phyloP scores from a whole-genome alignment of 2,329 filamentous ascomycete genomes.

The Aspergillus fructus region DNA sequence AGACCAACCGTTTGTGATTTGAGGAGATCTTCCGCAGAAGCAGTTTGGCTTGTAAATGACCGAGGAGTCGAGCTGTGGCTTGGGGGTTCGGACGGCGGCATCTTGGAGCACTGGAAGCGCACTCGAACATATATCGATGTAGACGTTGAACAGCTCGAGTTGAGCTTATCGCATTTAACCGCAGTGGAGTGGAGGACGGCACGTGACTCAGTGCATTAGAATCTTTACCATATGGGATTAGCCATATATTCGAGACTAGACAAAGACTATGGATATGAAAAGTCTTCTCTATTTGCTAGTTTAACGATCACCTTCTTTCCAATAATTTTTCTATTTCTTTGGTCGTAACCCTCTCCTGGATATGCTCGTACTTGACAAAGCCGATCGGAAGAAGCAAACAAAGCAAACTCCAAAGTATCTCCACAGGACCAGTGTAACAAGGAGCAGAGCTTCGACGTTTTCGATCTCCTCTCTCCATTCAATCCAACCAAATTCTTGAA shows the following conservation, averaged over 20 bases:
- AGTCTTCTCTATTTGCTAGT: not conserved
- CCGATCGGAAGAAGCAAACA: slow-evolving; percentile 18
- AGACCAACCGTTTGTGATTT: slow-evolving; percentile 88
- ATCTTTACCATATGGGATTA: not conserved
- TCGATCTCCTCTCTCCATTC: slow-evolving; percentile 1
- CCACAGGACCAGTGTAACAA: slow-evolving; percentile 21
- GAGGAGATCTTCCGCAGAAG: slow-evolving; percentile 76
- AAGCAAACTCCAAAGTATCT: slow-evolving; percentile 21
- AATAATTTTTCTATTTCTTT: not conserved
- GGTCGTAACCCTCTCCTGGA: not conserved
- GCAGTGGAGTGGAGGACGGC: not conserved
- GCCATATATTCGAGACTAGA: not conserved
- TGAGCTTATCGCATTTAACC: not conserved
- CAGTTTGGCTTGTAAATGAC: slow-evolving; percentile 70
- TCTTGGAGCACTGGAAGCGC: slow-evolving; percentile 2
- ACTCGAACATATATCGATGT: not conserved
- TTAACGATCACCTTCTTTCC: not conserved
- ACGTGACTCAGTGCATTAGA: not conserved
- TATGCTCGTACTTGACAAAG: not conserved
- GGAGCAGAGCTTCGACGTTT: slow-evolving; percentile 9
- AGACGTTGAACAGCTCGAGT: not conserved
- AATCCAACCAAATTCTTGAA: slow-evolving; percentile 4
- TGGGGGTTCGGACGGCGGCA: slow-evolving; percentile 35
- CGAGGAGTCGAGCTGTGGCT: slow-evolving; percentile 47
- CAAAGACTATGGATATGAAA: not conserved